Conservation (phyloP, 2,329 filamentous ascomycete genomes). For the Zalaria sp. region DNA sequence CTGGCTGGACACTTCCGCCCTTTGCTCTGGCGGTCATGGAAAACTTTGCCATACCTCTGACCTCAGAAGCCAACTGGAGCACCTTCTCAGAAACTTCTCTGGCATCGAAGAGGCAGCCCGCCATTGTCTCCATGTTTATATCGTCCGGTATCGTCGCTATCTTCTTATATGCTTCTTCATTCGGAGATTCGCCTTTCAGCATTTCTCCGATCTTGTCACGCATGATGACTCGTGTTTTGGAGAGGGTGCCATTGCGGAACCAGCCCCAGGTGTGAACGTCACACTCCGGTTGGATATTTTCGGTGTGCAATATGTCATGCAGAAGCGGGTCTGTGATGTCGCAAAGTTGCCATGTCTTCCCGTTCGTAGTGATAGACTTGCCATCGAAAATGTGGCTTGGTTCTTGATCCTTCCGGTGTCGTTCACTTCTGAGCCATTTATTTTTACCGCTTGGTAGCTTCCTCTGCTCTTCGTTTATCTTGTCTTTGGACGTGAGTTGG, state of each 20-base stretch:
- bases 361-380: constrained; percentile 56
- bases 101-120: constrained; percentile 2
- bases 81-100: constrained; percentile 2
- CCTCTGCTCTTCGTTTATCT: constrained; percentile 2
- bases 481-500: constrained; percentile 39
- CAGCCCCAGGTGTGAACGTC: constrained; percentile 56
- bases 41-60: constrained; percentile 3
- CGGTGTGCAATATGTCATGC: constrained; percentile 47
- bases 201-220: constrained; percentile 58
- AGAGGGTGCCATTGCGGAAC: constrained; percentile 69
- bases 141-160: constrained; percentile 1
- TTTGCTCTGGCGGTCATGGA: constrained; percentile 1
- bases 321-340: constrained; percentile 77
- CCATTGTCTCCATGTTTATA: not conserved
- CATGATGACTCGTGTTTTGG: constrained; percentile 77
- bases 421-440: constrained; percentile 5
- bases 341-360: constrained; percentile 88
- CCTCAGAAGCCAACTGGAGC: constrained; percentile 1
- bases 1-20: not conserved
- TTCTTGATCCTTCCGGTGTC: constrained; percentile 4
- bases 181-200: constrained; percentile 17
- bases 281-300: constrained; percentile 32
- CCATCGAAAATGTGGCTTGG: constrained; percentile 72
- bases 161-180: constrained; percentile 10
- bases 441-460: constrained; percentile 4